Evolutionary conservation across 495 filamentous ascomycete species (phyloP).

Genomic region (Bryoglossum gracile): DNA sequence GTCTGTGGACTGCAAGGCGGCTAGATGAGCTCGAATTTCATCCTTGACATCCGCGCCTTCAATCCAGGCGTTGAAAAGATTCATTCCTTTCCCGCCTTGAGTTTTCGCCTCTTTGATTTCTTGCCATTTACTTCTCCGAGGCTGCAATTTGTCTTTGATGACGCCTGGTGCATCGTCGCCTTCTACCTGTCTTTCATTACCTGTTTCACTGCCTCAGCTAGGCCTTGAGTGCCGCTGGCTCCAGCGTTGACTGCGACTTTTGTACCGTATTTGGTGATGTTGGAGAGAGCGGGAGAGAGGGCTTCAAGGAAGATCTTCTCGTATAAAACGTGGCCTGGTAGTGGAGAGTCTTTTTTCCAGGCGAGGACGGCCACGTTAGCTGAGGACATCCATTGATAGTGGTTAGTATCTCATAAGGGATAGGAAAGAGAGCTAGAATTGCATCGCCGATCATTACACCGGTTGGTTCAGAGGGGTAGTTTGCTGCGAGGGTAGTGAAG

Average conservation of each 20-base stretch:
- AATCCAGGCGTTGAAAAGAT: constrained; percentile 5
- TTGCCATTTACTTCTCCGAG: constrained; percentile 4
- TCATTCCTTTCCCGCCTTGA: background rate
- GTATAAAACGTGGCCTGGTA: constrained; percentile 23
- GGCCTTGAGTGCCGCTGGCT: constrained; percentile 40
- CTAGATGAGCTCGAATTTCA: background rate
- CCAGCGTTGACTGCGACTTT: constrained; percentile 55
- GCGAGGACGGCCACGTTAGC: constrained; percentile 22
- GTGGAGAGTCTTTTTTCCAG: background rate
- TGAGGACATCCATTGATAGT: constrained; percentile 42
- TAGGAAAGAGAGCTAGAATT: constrained; percentile 39
- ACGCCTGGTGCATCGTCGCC: constrained; percentile 32
- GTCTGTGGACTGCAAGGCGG: no score
- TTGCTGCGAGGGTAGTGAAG: constrained; percentile 43
- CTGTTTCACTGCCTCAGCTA: constrained; percentile 38
- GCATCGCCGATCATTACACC: constrained; percentile 52
- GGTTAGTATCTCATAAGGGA: constrained; percentile 25
- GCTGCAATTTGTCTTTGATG: constrained; percentile 3
- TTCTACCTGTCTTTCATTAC: constrained; percentile 44
- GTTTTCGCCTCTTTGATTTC: background rate
- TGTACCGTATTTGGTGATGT: constrained; percentile 45
- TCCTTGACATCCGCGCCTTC: constrained; percentile 7
- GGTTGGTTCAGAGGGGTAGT: constrained; percentile 41
- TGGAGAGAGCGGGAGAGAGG: constrained; percentile 43
- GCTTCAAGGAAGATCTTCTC: constrained; percentile 48